These are phyloP conservation scores for Berberis vulgaris DNA, from an alignment of 164 flowering plant genomes.

Conservation along the genomic window DNA sequence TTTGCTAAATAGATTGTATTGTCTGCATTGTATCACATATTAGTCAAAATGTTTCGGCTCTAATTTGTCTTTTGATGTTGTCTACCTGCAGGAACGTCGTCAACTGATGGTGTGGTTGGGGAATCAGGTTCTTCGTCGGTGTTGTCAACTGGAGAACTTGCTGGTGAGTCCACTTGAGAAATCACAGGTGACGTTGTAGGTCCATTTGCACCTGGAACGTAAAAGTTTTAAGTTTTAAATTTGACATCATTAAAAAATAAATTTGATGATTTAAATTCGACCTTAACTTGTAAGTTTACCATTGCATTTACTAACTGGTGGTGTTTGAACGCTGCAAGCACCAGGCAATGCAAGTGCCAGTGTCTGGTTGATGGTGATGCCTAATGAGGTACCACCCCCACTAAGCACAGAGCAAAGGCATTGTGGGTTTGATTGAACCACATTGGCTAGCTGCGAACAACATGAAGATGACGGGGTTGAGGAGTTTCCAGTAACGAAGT, in stretches of 20 bases:
- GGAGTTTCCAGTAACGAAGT: constrained; percentile 19
- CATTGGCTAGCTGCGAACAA: constrained; percentile 23
- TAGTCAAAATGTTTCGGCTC: background rate
- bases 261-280: background rate
- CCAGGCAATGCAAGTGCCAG: constrained; percentile 26
- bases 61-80: background rate
- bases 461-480: constrained; percentile 22
- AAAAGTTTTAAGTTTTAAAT: background rate
- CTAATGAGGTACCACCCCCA: constrained; percentile 17
- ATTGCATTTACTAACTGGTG: constrained; percentile 19
- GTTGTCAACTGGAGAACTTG: constrained; percentile 5
- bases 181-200: constrained; percentile 14
- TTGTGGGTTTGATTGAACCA: constrained; percentile 19
- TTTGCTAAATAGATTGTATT: background rate
- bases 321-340: constrained; percentile 27
- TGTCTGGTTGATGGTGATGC: constrained; percentile 21
- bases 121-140: constrained; percentile 5
- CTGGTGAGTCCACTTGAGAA: constrained; percentile 4
- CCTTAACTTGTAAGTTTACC: constrained; percentile 1
- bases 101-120: constrained; percentile 9
- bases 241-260: background rate
- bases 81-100: constrained; percentile 16
- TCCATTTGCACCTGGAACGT: constrained; percentile 11
- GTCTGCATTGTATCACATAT: background rate
- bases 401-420: constrained; percentile 27